Evolutionary conservation across 768 basidiomycete genomes (phyloP).

Genomic region (Pleurotus salmoneostramineus): DNA sequence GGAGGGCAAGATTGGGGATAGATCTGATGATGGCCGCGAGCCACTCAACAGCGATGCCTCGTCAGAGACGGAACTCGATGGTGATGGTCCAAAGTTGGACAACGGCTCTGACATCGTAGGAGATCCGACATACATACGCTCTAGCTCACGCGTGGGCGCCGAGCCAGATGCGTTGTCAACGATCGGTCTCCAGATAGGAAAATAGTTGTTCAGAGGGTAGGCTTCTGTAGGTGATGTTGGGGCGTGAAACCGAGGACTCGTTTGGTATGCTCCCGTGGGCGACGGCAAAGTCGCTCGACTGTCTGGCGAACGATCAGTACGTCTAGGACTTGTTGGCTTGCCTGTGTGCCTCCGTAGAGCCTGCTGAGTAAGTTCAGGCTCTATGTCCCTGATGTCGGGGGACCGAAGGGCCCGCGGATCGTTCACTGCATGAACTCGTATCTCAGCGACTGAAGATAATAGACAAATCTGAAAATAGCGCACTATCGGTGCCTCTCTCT

Average conservation of each 20-base stretch:
- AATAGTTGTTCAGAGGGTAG: not conserved
- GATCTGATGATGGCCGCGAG: not conserved
- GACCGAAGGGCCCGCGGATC: conserved; percentile 4
- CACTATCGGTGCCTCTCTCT: conserved; percentile 7
- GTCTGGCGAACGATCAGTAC: conserved; percentile 4
- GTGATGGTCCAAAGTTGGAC: not conserved
- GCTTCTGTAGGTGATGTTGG: not conserved
- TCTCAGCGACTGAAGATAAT: not conserved
- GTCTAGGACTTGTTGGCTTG: conserved; percentile 2
- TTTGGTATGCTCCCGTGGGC: not conserved
- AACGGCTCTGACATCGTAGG: not conserved
- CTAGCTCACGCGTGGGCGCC: not conserved
- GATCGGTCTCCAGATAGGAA: conserved; percentile 1
- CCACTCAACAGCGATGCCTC: not conserved
- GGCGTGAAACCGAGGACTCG: not conserved
- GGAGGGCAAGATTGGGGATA: conserved; percentile 1
- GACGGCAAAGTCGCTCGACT: not conserved
- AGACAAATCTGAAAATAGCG: not conserved
- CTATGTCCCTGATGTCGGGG: conserved; percentile 7
- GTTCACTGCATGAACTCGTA: not conserved
- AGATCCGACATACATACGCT: not conserved
- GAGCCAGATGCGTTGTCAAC: not conserved
- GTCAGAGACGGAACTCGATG: not conserved
- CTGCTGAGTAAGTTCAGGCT: conserved; percentile 4
- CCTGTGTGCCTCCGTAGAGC: conserved; percentile 4